Evolutionary conservation across 2,329 filamentous ascomycete genomes (phyloP), one percentile per base, ranked within the genome.

Genomic region (Penicillium brevicompactum): DNA sequence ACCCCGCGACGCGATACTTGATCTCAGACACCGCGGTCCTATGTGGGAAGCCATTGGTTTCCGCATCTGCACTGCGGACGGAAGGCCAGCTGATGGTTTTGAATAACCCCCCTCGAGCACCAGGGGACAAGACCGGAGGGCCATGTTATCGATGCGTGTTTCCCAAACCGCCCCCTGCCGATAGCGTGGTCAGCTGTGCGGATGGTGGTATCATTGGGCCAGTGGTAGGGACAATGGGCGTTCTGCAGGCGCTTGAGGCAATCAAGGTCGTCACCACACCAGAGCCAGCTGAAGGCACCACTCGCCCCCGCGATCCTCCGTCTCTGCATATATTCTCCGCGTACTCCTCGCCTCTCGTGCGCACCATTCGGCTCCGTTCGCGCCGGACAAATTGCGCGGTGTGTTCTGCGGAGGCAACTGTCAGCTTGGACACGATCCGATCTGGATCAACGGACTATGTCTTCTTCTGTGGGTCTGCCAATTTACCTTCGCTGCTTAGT

Each of bases 121-220:
- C 82, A 9, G 87, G 87, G 1, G 74, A 84, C 48, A 51, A 70
- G 2, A 67, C 76, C 0, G 87, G 89, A 32, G 90, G 92, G 0
- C 92, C 93, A 0, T 99, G 94, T 74, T 99, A 99, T 74, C 84
- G 94, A 41, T 99, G 94, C 69, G 84, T 97, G 11, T 99, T 96
- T 65, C 92, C 92, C 0, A 88, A 83, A 37, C 92, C 94, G 0
- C 92, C 94, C 0, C 92, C 93, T 0, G 84, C 90, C 0, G 89
- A 90, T 41, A 91, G 85, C 53, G 88, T 97, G 1, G 81, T 91
- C 1, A 91, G 88, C 56, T 99, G 94, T 67, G 91, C 92, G 40
- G 94, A 99, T 70, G 93, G 92, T 9, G 94, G 94, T 0, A 92
- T 99, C 8, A 68, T 99, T 1, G 94, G 94, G 0, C 92, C 94